These are phyloP conservation scores for Metarhizium rileyi DNA, from an alignment of 2,329 filamentous ascomycete species.

Conservation along the genomic window DNA sequence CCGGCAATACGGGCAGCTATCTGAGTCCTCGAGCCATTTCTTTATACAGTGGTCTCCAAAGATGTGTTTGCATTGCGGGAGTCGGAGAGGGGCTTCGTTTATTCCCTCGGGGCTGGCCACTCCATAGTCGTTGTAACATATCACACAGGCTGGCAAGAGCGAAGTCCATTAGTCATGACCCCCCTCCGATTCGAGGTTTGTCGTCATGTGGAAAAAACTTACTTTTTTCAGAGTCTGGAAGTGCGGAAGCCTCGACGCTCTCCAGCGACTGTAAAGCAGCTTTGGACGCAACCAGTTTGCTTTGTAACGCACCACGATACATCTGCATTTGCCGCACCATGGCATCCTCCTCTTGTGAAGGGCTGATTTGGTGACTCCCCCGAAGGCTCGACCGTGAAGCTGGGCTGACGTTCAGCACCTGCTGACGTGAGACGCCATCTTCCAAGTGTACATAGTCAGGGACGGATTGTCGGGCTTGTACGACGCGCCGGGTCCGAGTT, in stretches of 20 bases:
- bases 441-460: constrained; percentile 15
- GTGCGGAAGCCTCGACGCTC: constrained; percentile 32
- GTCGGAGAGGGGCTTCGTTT: constrained; percentile 44
- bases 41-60: constrained; percentile 57
- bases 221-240: constrained; percentile 40
- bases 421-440: constrained; percentile 9
- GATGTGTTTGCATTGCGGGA: constrained; percentile 54
- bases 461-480: constrained; percentile 13
- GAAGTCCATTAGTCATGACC: not conserved
- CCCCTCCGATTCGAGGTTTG: not conserved
- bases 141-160: constrained; percentile 42
- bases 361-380: not conserved
- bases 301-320: constrained; percentile 32
- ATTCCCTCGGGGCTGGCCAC: constrained; percentile 47
- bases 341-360: constrained; percentile 18
- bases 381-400: constrained; percentile 1
- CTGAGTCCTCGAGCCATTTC: constrained; percentile 54
- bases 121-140: constrained; percentile 56
- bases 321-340: constrained; percentile 33
- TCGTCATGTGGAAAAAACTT: constrained; percentile 15
- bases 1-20: constrained; percentile 56
- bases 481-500: constrained; percentile 17
- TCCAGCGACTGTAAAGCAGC: constrained; percentile 36
- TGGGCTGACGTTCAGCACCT: not conserved
- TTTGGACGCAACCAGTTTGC: constrained; percentile 38